Base-by-base conservation (phyloP, 176 grass and related monocot species). In the Rhynchospora tenuis region DNA sequence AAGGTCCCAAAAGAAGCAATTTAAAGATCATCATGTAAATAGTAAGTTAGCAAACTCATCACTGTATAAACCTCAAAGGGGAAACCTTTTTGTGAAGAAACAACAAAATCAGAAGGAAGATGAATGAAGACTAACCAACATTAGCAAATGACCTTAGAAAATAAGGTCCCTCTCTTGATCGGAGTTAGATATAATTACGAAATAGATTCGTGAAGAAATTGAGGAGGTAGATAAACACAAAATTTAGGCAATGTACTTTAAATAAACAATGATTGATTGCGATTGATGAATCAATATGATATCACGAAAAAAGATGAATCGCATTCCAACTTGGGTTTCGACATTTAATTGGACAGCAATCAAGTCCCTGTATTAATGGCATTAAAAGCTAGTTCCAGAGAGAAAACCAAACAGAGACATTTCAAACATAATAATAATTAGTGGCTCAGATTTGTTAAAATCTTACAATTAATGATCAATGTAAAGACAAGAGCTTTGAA, bases 191-290 rank as follows among this genome's bases (percentile, higher is more conserved):
- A 64, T 64, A 27, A 9, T 27, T 8, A n/a, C 7, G 61, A 64
- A 64, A n/a, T n/a, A n/a, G n/a, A n/a, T n/a, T n/a, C n/a, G n/a
- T n/a, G n/a, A n/a, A n/a, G n/a, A n/a, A n/a, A 64, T 64, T 23
- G 24, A 64, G 61, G 61, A 64, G 61, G 24, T 27, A 27, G 24
- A 64, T 22, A 23, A 23, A 38, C 33, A 10, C 15, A 20, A 64
- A 64, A 64, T 70, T 70, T 2, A 70, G 26, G 65, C 26, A 64
- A 64, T 64, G 65, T 70, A 70, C 65, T 70, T 70, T 51, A 17
- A 78, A 78, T 29, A 57, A 78, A 27, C 73, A 78, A 78, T 78
- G 51, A 78, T 78, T 78, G 73, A 78, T 78, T 50, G 73, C 12
- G 73, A 54, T 78, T 70, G 27, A 70, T 24, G 65, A 70, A 24